phyloP scores from a whole-genome alignment of 2,329 filamentous ascomycete genomes.

The Eurotiales sp. region DNA sequence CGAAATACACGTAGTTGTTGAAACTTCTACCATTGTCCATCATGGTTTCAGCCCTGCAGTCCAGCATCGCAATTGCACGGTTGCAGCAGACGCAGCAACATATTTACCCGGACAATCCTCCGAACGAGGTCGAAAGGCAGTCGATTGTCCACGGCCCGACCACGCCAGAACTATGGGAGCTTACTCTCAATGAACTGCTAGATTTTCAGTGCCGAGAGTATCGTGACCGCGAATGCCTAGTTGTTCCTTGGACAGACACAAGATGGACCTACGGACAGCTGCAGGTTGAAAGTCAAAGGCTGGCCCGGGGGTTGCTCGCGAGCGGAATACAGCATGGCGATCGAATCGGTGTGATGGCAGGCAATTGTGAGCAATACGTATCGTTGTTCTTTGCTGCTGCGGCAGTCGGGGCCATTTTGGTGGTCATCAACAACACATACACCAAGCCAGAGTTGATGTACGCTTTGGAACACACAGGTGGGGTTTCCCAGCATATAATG shows the following conservation, averaged over 20 bases:
- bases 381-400: conserved; percentile 70
- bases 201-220: conserved; percentile 66
- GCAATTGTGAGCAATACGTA: conserved; percentile 56
- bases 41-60: conserved; percentile 11
- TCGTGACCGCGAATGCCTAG: conserved; percentile 62
- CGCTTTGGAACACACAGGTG: conserved; percentile 67
- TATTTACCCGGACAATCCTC: conserved; percentile 25
- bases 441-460: conserved; percentile 69
- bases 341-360: conserved; percentile 70
- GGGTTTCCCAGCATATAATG: too few relatives aligned
- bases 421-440: conserved; percentile 80
- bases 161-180: conserved; percentile 65
- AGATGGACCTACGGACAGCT: conserved; percentile 69
- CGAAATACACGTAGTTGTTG: too few relatives aligned
- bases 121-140: conserved; percentile 21
- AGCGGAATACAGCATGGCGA: conserved; percentile 66
- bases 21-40: neutral
- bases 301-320: conserved; percentile 64
- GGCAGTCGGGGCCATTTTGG: conserved; percentile 62
- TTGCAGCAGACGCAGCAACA: conserved; percentile 22
- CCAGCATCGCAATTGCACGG: conserved; percentile 17
- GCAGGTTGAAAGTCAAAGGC: conserved; percentile 57
- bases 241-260: conserved; percentile 72
- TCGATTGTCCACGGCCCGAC: conserved; percentile 66
- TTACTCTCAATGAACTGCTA: conserved; percentile 69